A percentile compares a stretch with the other conserved stretches of the same genome.
Conservation (phyloP, 352 stramenopile species). For the Elongisporangium undulatum region DNA sequence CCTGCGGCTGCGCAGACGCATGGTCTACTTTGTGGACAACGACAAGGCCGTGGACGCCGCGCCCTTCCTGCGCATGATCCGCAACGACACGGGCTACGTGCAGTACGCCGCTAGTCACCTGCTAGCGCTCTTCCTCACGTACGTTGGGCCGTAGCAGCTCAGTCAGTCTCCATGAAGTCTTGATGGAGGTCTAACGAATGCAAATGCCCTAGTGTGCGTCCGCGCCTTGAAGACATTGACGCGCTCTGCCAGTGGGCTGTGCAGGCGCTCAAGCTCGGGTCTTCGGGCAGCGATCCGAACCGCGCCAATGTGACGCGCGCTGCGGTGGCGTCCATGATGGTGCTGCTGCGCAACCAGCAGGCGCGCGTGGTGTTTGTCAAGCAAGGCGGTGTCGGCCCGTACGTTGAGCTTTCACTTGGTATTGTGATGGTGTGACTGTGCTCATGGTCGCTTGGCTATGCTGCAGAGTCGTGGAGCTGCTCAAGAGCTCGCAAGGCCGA, state of each 20-base stretch:
- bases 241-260: constrained; percentile 76
- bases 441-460: constrained; percentile 2
- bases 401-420: constrained; percentile 20
- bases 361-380: constrained; percentile 89
- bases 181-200: constrained; percentile 2
- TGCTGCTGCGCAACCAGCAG: constrained; percentile 88
- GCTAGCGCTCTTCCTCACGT: constrained; percentile 84
- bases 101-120: constrained; percentile 78
- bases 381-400: constrained; percentile 87
- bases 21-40: constrained; percentile 75
- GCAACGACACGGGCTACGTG: constrained; percentile 82
- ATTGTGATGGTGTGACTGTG: neutral
- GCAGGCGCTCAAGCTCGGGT: constrained; percentile 63
- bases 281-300: constrained; percentile 49
- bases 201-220: constrained; percentile 49
- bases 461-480: constrained; percentile 57
- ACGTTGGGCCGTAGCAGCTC: constrained; percentile 2
- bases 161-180: neutral
- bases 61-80: constrained; percentile 79
- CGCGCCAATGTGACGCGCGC: constrained; percentile 76
- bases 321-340: constrained; percentile 89
- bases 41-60: constrained; percentile 69
- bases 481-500: constrained; percentile 74
- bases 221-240: constrained; percentile 75
- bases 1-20: constrained; percentile 70